Percentiles rank a stretch among this genome's conserved stretches.
Conservation (phyloP, 139 green algal genomes). For the Deuterostichococcus epilithicus region DNA sequence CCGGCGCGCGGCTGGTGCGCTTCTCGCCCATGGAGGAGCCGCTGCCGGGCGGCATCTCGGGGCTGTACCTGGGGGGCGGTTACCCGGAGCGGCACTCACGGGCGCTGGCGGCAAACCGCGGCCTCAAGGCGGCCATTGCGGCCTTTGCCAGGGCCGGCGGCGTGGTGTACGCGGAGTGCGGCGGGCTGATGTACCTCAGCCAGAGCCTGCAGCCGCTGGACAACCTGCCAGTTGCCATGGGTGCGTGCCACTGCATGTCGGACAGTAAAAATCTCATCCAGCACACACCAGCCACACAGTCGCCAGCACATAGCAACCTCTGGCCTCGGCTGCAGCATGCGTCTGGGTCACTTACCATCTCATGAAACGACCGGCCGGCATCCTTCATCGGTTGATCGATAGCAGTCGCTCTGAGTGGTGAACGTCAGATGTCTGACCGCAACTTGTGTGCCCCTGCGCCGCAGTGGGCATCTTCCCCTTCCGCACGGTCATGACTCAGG, state of each 20-base stretch:
- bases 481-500: slow-evolving; percentile 50
- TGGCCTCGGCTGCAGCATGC: too few species aligned
- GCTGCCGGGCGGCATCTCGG: slow-evolving; percentile 69
- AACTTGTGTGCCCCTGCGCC: not conserved
- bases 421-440: not conserved
- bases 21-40: slow-evolving; percentile 88
- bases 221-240: slow-evolving; percentile 30
- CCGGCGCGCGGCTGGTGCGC: slow-evolving; percentile 78
- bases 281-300: too few species aligned
- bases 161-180: slow-evolving; percentile 87
- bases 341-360: too few species aligned
- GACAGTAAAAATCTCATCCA: too few species aligned
- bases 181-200: slow-evolving; percentile 84
- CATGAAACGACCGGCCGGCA: too few species aligned
- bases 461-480: slow-evolving; percentile 86
- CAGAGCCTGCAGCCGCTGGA: slow-evolving; percentile 44
- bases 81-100: slow-evolving; percentile 65
- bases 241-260: too few species aligned
- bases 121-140: slow-evolving; percentile 49
- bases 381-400: too few species aligned
- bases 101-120: slow-evolving; percentile 67
- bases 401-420: too few species aligned
- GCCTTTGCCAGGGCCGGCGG: slow-evolving; percentile 82
- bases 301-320: too few species aligned
- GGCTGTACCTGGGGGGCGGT: slow-evolving; percentile 81